These are phyloP conservation scores for Hypoxylon rickii DNA, from an alignment of 495 filamentous ascomycete species.

Conservation along the genomic window DNA sequence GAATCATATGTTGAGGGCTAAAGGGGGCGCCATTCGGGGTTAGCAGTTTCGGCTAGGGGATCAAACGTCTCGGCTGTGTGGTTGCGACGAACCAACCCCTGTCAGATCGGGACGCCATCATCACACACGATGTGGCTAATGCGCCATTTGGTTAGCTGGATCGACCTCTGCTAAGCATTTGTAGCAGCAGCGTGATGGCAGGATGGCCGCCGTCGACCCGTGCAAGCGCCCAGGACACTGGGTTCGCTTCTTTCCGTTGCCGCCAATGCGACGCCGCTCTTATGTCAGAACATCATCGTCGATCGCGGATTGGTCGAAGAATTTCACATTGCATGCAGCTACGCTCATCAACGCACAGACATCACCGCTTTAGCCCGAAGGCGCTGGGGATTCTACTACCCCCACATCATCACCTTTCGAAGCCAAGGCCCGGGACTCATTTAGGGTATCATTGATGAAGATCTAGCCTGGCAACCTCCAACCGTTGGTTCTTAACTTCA, in stretches of 20 bases:
- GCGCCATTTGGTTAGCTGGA: background rate
- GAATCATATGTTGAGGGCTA: background rate
- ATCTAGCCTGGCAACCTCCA: no score
- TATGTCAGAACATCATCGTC: background rate
- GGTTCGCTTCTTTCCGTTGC: background rate
- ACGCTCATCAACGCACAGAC: background rate
- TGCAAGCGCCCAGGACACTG: no score
- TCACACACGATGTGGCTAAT: background rate
- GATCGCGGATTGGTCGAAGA: background rate
- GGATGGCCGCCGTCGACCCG: no score
- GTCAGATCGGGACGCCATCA: background rate
- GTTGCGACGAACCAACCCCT: background rate
- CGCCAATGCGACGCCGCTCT: background rate
- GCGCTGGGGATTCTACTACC: no score
- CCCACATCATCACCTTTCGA: no score
- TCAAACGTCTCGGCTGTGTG: background rate
- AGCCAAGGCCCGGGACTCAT: no score
- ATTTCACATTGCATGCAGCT: no score
- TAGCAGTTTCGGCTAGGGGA: background rate
- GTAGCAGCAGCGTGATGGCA: no score
- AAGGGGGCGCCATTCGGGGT: background rate
- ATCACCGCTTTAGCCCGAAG: no score
- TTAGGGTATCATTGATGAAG: no score
- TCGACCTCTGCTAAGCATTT: background rate
- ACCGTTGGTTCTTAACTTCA: no score